phyloP scores from a whole-genome alignment of 352 stramenopile species.

The Globisporangium barbulae region DNA sequence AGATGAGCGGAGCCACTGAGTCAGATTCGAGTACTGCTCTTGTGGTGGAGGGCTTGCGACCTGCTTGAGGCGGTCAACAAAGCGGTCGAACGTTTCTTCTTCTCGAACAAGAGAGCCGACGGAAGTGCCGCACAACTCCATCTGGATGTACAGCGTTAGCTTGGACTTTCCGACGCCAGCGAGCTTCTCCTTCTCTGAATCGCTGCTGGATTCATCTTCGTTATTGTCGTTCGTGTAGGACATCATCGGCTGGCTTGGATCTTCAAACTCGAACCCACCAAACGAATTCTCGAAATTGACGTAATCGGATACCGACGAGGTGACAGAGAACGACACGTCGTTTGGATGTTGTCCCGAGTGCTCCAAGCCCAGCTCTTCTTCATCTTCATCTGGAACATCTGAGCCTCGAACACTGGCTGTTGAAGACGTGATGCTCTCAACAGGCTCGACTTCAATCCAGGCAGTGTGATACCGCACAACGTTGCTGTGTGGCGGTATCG shows the following conservation, averaged over 20 bases:
- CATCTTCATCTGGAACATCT: constrained; percentile 18
- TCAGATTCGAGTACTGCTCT: constrained; percentile 57
- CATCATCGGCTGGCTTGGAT: constrained; percentile 38
- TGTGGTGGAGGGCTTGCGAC: constrained; percentile 1
- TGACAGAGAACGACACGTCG: constrained; percentile 41
- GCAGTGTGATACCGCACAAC: constrained; percentile 81
- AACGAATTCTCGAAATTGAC: constrained; percentile 59
- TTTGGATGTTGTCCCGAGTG: constrained; percentile 1
- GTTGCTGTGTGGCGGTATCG: constrained; percentile 63
- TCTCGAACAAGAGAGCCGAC: constrained; percentile 15
- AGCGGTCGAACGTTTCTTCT: constrained; percentile 41
- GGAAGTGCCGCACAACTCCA: constrained; percentile 55
- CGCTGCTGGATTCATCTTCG: constrained; percentile 14
- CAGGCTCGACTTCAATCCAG: constrained; percentile 61
- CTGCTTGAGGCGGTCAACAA: constrained; percentile 39
- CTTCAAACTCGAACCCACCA: constrained; percentile 58
- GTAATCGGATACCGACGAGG: constrained; percentile 42
- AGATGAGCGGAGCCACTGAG: constrained; percentile 67
- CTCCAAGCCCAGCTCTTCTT: not conserved
- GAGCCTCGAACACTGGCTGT: constrained; percentile 38
- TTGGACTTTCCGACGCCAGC: constrained; percentile 29
- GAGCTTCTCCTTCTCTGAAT: constrained; percentile 8
- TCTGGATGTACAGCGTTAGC: constrained; percentile 77
- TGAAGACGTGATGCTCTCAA: constrained; percentile 24
- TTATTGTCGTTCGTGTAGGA: constrained; percentile 13